Percentiles rank a stretch among this genome's conserved stretches.
Conservation (phyloP, 192 early-diverging fungal species). For the Helicostylum pulchrum region DNA sequence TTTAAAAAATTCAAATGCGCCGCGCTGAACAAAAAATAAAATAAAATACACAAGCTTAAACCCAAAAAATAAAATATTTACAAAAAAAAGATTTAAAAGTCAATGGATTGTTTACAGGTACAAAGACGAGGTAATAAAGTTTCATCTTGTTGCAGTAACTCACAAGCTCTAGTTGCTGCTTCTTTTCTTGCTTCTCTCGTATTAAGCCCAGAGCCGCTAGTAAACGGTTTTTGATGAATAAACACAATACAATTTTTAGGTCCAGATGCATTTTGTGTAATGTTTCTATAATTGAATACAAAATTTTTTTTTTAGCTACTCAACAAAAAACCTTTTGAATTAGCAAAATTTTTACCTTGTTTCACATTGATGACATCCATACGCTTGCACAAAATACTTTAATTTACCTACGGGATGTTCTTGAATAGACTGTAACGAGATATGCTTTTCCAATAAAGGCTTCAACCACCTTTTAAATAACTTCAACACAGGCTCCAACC, state of each 20-base stretch:
- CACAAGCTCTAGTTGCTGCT: conserved; percentile 31
- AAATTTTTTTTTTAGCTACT: too few relatives aligned
- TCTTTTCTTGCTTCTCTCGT: conserved; percentile 34
- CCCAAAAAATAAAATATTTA: too few relatives aligned
- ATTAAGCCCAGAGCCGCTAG: conserved; percentile 28
- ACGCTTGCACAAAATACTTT: conserved; percentile 30
- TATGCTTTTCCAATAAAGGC: conserved; percentile 36
- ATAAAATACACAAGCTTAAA: too few relatives aligned
- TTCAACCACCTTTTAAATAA: conserved; percentile 39
- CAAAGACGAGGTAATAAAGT: conserved; percentile 24
- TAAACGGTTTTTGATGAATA: conserved; percentile 34
- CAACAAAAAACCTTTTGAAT: too few relatives aligned
- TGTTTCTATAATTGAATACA: conserved; percentile 35
- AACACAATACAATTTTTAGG: conserved; percentile 37
- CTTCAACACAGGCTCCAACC: conserved; percentile 45
- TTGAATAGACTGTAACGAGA: conserved; percentile 39
- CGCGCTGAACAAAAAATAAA: too few relatives aligned
- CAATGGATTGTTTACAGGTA: conserved; percentile 20
- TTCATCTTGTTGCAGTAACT: conserved; percentile 29
- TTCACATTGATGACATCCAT: conserved; percentile 38
- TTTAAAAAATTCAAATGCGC: too few relatives aligned
- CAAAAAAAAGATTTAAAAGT: too few relatives aligned
- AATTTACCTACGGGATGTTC: conserved; percentile 42
- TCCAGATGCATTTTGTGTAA: conserved; percentile 15
- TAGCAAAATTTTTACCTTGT: conserved; percentile 43